These are phyloP conservation scores for Phytophthora pistaciae DNA, from an alignment of 352 stramenopile genomes.

Conservation along the genomic window DNA sequence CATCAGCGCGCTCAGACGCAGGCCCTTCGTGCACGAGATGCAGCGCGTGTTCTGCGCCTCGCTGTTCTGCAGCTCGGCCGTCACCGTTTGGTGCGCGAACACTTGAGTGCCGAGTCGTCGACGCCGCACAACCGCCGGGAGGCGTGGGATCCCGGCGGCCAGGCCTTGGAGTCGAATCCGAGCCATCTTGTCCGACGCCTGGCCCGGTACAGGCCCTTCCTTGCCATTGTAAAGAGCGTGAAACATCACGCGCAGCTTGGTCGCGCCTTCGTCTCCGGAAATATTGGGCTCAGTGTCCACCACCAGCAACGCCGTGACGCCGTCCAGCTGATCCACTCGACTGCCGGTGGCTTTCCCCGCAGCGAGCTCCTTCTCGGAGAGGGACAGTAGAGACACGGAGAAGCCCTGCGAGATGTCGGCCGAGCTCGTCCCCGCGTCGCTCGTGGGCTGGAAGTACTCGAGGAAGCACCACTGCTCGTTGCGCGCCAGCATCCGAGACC, in stretches of 20 bases:
- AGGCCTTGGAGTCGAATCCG: conserved; percentile 33
- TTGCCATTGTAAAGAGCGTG: conserved; percentile 25
- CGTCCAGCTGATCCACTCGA: conserved; percentile 54
- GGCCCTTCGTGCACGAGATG: conserved; percentile 54
- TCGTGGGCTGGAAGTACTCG: conserved; percentile 46
- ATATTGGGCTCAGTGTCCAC: conserved; percentile 43
- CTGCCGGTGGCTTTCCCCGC: conserved; percentile 36
- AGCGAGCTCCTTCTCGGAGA: conserved; percentile 40
- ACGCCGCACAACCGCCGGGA: conserved; percentile 43
- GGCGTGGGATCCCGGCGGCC: conserved; percentile 32
- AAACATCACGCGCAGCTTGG: conserved; percentile 46
- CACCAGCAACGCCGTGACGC: conserved; percentile 39
- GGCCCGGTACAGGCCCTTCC: background rate
- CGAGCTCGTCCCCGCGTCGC: conserved; percentile 2
- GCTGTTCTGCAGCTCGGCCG: background rate
- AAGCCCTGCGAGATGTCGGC: conserved; percentile 34
- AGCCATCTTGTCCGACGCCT: conserved; percentile 35
- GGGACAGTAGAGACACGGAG: conserved; percentile 36
- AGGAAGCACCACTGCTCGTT: conserved; percentile 67
- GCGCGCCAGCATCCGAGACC: conserved; percentile 39
- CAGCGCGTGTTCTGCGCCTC: conserved; percentile 45
- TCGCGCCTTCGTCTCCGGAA: conserved; percentile 15
- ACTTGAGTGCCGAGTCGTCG: conserved; percentile 48
- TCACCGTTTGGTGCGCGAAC: conserved; percentile 26
- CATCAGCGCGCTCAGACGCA: conserved; percentile 42